Evolutionary conservation across 352 stramenopile genomes (phyloP).

Genomic region (Phytophthora macrochlamydospora): DNA sequence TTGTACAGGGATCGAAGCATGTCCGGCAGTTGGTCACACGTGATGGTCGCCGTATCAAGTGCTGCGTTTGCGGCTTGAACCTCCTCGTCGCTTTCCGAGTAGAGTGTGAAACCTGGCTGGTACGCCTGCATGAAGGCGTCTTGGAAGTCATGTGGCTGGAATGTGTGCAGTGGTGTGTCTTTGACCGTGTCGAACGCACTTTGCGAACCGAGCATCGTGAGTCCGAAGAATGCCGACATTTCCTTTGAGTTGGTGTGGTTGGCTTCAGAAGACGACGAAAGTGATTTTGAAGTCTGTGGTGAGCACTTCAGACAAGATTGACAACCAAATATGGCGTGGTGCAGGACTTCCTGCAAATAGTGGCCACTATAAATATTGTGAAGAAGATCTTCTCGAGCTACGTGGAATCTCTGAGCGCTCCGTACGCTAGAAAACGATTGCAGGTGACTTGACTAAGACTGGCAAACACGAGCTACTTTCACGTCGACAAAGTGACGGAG

Average conservation of each 20-base stretch:
- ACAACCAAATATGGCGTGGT: too few relatives aligned
- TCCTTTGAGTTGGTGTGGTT: not conserved
- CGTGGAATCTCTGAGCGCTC: not conserved
- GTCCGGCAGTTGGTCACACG: constrained; percentile 38
- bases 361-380: not conserved
- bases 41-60: constrained; percentile 40
- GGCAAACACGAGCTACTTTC: not conserved
- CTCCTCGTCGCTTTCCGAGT: constrained; percentile 67
- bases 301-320: too few relatives aligned
- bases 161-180: constrained; percentile 61
- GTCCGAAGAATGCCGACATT: constrained; percentile 71
- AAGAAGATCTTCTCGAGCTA: not conserved
- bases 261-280: not conserved
- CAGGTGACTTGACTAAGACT: too few relatives aligned
- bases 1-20: constrained; percentile 66
- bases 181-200: constrained; percentile 59
- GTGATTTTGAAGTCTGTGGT: too few relatives aligned
- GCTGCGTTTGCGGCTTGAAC: constrained; percentile 30
- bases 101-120: constrained; percentile 52
- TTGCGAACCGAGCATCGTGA: constrained; percentile 64
- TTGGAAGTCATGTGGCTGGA: constrained; percentile 60
- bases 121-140: constrained; percentile 63
- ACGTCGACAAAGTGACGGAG: not conserved
- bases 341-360: too few relatives aligned
- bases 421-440: too few relatives aligned